Evolutionary conservation across 2,329 filamentous ascomycete species (phyloP), one percentile per base, ranked within the genome.

Genomic region (Akanthomyces dipterigenus): DNA sequence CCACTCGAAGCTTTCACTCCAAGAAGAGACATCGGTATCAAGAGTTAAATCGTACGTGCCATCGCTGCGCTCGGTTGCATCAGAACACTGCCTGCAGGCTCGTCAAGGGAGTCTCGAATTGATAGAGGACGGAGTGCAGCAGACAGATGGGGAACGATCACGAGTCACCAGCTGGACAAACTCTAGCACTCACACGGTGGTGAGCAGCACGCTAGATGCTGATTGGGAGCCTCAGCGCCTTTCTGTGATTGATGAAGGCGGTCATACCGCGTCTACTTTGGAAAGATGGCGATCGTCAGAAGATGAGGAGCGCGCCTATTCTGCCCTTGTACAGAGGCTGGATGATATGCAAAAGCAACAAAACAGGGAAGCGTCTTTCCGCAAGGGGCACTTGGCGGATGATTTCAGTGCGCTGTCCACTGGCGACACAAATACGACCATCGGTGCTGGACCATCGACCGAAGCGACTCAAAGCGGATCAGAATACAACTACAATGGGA

Each of bases 151-250:
- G 43, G 80, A 84, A 22, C 82, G 77, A 65, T 88, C 86, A n/a
- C 76, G 88, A 24, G 83, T 90, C 55, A 90, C 88, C 2, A 91
- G 88, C 70, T 91, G 88, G 88, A 82, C 82, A 5, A 84, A 85
- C 63, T 89, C 88, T 0, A 83, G 82, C 1, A 77, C 79, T 1
- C 80, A 80, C 61, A 85, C 82, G 3, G 80, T 82, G 3, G 72
- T 79, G 6, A 83, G 73, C 70, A 62, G 79, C 49, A 73, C 62
- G 20, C 62, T 55, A 5, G 68, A 69, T 60, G 73, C 69, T 1
- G 79, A 82, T 63, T 73, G 80, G 77, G 77, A 83, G 63, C 71
- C 76, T 20, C 81, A 88, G 67, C 80, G 84, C 1, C 73, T 89
- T n/a, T 87, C 85, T 2, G 78, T 86, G 26, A 88, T 89, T 68